Conservation (phyloP, 176 grass and related monocot genomes). For the Raddia distichophylla region DNA sequence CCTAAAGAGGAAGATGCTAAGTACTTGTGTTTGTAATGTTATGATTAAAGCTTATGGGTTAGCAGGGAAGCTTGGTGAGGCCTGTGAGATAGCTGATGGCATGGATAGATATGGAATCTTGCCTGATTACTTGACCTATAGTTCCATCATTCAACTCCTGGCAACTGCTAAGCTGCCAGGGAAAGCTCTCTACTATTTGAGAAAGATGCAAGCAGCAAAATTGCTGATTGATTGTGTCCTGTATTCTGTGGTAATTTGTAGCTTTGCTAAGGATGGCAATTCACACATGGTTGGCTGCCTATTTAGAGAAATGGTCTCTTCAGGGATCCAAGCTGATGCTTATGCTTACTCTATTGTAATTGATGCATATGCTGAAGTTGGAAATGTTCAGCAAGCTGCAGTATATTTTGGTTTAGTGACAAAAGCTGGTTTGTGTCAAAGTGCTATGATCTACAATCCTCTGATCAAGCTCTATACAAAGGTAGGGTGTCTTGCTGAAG, state of each 20-base stretch:
- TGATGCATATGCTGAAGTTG: conserved; percentile 76
- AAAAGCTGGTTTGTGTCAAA: conserved; percentile 64
- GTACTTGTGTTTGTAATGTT: conserved; percentile 82
- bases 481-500: conserved; percentile 70
- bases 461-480: conserved; percentile 90
- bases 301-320: conserved; percentile 79
- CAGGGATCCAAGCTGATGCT: conserved; percentile 58
- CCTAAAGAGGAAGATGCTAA: conserved; percentile 63
- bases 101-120: conserved; percentile 69
- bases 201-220: conserved; percentile 69
- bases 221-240: conserved; percentile 63
- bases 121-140: conserved; percentile 83
- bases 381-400: conserved; percentile 71
- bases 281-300: conserved; percentile 59
- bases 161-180: conserved; percentile 54
- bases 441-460: conserved; percentile 65
- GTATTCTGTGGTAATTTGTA: conserved; percentile 71
- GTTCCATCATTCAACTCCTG: conserved; percentile 79
- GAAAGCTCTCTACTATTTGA: conserved; percentile 72
- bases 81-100: conserved; percentile 70
- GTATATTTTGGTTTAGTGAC: conserved; percentile 84
- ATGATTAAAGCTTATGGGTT: conserved; percentile 94
- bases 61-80: conserved; percentile 64
- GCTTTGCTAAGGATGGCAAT: conserved; percentile 63
- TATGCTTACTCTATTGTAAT: conserved; percentile 81